Conservation (phyloP, 116 monocot genomes). For the Zostera marina region DNA sequence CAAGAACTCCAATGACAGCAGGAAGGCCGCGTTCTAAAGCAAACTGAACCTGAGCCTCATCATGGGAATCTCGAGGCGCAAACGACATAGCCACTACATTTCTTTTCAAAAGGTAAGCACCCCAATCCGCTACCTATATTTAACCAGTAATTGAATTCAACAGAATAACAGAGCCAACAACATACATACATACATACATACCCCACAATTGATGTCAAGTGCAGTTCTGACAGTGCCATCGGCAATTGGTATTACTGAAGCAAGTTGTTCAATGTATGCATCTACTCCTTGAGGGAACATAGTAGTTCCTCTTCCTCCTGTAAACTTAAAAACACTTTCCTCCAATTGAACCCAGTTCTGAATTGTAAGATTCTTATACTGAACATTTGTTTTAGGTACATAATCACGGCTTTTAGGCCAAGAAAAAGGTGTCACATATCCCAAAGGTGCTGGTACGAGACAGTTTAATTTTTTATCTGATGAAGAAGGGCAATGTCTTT, state of each 20-base stretch:
- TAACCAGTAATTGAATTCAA: no score
- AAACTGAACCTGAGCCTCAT: constrained; percentile 58
- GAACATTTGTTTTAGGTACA: constrained; percentile 63
- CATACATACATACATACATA: no score
- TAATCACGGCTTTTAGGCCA: constrained; percentile 78
- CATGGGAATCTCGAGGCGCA: constrained; percentile 51
- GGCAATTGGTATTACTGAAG: constrained; percentile 62
- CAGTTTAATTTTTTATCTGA: constrained; percentile 37
- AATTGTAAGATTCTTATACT: constrained; percentile 44
- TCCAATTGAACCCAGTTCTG: constrained; percentile 69
- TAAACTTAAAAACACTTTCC: constrained; percentile 58
- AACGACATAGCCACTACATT: constrained; percentile 63
- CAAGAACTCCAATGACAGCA: constrained; percentile 63
- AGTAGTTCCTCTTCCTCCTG: constrained; percentile 71
- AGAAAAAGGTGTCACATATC: constrained; percentile 46
- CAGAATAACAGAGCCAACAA: no score
- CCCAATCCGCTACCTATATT: constrained; percentile 62
- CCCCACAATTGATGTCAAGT: constrained; percentile 74
- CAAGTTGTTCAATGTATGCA: constrained; percentile 62
- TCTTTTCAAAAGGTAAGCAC: constrained; percentile 45
- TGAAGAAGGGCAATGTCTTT: constrained; percentile 46
- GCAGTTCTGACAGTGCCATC: constrained; percentile 62
- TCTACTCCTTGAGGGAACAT: constrained; percentile 70
- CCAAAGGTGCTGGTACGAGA: constrained; percentile 66
- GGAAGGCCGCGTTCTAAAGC: constrained; percentile 72